These are phyloP conservation scores for Pythium folliculosum DNA, from an alignment of 352 stramenopile genomes.

Conservation along the genomic window DNA sequence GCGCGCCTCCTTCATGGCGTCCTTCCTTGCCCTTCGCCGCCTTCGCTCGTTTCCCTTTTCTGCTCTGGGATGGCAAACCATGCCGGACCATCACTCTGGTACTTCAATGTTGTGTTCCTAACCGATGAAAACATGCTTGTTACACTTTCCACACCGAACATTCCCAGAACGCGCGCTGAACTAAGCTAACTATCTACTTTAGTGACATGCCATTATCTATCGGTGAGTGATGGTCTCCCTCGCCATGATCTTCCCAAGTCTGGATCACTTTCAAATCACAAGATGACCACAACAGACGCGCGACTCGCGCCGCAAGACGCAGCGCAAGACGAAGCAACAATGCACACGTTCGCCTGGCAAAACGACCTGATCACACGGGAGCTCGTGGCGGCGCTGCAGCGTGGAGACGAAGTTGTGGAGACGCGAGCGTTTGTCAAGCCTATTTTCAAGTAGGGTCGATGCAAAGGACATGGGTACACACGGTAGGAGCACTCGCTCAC, in stretches of 20 bases:
- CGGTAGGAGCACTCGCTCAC: not conserved
- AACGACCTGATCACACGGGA: slow-evolving; percentile 11
- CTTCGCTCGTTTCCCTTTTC: not conserved
- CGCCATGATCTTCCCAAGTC: not conserved
- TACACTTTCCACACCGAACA: not conserved
- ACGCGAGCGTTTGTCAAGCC: slow-evolving; percentile 65
- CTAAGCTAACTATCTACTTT: not conserved
- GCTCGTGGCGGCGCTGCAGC: slow-evolving; percentile 35
- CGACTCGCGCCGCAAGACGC: not conserved
- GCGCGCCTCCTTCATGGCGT: not conserved
- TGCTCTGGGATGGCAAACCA: no score
- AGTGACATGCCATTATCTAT: slow-evolving; percentile 12
- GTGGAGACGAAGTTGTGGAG: slow-evolving; percentile 33
- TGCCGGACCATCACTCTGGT: no score
- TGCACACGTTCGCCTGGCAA: slow-evolving; percentile 15
- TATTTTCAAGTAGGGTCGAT: slow-evolving; percentile 45
- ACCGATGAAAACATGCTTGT: not conserved
- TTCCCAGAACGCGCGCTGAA: slow-evolving; percentile 1
- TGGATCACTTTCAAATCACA: not conserved
- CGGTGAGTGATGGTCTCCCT: slow-evolving; percentile 6
- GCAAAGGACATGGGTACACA: slow-evolving; percentile 12
- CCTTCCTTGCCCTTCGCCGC: slow-evolving; percentile 1
- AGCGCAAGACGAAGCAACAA: not conserved
- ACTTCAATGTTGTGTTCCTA: slow-evolving; percentile 19
- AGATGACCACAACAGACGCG: not conserved